Evolutionary conservation across 371 early-diverging fungal species (phyloP).

Genomic region (Circinella minor): DNA sequence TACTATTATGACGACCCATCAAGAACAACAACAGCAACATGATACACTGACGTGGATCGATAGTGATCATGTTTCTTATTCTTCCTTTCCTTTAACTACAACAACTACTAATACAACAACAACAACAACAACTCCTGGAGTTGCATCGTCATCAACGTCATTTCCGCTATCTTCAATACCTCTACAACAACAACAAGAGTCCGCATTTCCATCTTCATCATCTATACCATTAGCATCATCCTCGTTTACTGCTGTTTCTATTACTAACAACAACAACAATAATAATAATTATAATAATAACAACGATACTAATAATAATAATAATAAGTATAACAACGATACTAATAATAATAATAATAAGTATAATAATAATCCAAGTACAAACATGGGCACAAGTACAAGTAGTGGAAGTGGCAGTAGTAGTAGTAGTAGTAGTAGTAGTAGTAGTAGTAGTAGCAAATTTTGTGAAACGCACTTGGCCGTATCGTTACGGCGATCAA

Average conservation of each 20-base stretch:
- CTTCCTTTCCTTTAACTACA: background rate
- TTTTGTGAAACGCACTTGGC: constrained; percentile 24
- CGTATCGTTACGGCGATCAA: constrained; percentile 15
- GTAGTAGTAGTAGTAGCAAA: constrained; percentile 12
- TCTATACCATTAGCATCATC: background rate
- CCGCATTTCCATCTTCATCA: background rate
- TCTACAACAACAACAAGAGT: constrained; percentile 3
- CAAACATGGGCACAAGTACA: background rate
- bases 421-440: constrained; percentile 12
- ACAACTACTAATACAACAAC: background rate
- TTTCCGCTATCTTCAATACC: background rate
- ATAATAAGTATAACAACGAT: background rate
- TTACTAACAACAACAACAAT: no score
- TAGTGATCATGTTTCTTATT: constrained; percentile 19
- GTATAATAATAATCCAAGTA: background rate
- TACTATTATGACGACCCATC: no score
- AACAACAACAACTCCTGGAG: background rate
- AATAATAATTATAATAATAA: background rate
- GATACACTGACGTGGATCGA: constrained; percentile 32
- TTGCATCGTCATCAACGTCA: background rate
- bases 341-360: background rate
- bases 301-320: background rate
- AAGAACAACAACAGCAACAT: background rate
- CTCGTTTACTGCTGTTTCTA: background rate
- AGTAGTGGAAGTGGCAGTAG: constrained; percentile 5